A percentile compares a stretch with the other conserved stretches of the same genome.
Conservation (phyloP, 1,284 basidiomycete genomes). For the Hemileia vastatrix region DNA sequence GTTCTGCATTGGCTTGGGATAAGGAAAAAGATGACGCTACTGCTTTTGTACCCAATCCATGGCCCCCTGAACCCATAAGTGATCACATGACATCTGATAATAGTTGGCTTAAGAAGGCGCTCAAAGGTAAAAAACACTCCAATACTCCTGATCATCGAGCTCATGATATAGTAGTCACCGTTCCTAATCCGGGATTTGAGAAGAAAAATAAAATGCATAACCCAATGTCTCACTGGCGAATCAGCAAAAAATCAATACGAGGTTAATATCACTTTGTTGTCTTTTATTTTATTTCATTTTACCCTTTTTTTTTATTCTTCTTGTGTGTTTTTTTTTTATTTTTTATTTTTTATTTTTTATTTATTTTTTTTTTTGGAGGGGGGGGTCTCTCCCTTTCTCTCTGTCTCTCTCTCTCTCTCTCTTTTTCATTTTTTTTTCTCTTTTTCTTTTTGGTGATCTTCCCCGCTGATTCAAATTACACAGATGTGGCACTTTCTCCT, state of each 20-base stretch:
- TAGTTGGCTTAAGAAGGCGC: no score
- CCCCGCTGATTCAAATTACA: no score
- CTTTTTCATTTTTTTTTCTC: background rate
- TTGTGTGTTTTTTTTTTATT: background rate
- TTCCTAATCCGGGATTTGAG: background rate
- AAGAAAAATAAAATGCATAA: conserved; percentile 13
- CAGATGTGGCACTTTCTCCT: conserved; percentile 80
- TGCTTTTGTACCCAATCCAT: conserved; percentile 3
- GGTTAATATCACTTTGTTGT: no score
- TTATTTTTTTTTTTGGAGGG: background rate
- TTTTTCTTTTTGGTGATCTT: no score
- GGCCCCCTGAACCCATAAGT: background rate
- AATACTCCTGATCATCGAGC: no score
- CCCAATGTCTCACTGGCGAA: conserved; percentile 17
- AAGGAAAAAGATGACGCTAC: conserved; percentile 16
- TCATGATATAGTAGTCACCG: no score
- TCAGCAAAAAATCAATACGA: conserved; percentile 7
- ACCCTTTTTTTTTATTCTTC: background rate
- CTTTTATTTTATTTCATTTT: no score
- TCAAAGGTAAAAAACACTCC: no score
- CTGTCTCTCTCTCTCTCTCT: background rate
- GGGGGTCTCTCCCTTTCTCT: background rate
- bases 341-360: background rate
- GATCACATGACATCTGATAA: background rate
- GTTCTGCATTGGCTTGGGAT: conserved; percentile 16